A percentile compares a stretch with the other conserved stretches of the same genome.
Conservation (phyloP, 2,329 filamentous ascomycete genomes). For the Phoma sp. region DNA sequence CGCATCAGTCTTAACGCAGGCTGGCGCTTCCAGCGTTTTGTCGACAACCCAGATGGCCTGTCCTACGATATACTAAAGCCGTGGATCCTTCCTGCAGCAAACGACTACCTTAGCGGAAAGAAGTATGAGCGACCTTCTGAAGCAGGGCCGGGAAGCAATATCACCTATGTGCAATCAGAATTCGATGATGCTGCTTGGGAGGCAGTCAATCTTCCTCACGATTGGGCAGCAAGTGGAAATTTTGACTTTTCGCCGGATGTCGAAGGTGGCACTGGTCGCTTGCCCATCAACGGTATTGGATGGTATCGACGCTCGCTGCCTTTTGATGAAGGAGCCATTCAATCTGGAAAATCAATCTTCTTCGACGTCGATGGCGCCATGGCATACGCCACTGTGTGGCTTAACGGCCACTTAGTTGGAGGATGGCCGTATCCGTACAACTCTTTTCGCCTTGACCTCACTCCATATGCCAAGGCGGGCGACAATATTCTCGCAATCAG, state of each 20-base stretch:
- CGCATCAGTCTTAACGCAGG: slow-evolving; percentile 46
- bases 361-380: slow-evolving; percentile 62
- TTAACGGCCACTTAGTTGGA: slow-evolving; percentile 59
- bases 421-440: slow-evolving; percentile 63
- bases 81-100: slow-evolving; percentile 54
- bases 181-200: slow-evolving; percentile 56
- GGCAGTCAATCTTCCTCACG: slow-evolving; percentile 55
- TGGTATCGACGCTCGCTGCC: slow-evolving; percentile 60
- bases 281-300: slow-evolving; percentile 62
- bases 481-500: slow-evolving; percentile 60
- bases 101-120: slow-evolving; percentile 50
- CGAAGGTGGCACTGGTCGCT: slow-evolving; percentile 52
- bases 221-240: slow-evolving; percentile 59
- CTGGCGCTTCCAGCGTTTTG: slow-evolving; percentile 52
- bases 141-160: slow-evolving; percentile 34
- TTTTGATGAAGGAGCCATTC: slow-evolving; percentile 30
- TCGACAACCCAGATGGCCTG: slow-evolving; percentile 48
- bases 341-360: slow-evolving; percentile 52
- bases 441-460: slow-evolving; percentile 61
- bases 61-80: slow-evolving; percentile 49
- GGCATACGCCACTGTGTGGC: slow-evolving; percentile 61
- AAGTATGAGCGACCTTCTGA: slow-evolving; percentile 45
- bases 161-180: slow-evolving; percentile 41
- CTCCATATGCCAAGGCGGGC: slow-evolving; percentile 48
- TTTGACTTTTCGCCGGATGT: slow-evolving; percentile 49